These are phyloP conservation scores for Fraxinus platypoda DNA, from an alignment of 305 asterid species.

Conservation along the genomic window DNA sequence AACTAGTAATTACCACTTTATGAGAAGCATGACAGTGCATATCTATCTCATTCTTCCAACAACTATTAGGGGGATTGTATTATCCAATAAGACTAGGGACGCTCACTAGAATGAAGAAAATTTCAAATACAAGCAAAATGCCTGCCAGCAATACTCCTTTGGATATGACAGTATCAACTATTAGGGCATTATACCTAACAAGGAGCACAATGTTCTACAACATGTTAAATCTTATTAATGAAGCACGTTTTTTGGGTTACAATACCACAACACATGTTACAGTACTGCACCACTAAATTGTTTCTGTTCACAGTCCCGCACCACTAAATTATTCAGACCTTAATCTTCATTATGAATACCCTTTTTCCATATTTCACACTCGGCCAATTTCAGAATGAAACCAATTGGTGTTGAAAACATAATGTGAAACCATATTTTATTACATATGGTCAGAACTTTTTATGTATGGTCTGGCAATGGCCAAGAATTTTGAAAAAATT, in stretches of 20 bases:
- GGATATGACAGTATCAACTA: background rate
- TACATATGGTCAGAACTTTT: background rate
- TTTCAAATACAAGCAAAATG: background rate
- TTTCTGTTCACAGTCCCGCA: background rate
- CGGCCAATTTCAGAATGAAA: background rate
- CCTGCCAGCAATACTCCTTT: background rate
- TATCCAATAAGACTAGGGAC: background rate
- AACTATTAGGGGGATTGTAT: background rate
- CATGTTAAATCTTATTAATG: background rate
- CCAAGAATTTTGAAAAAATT: background rate
- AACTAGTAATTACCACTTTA: background rate
- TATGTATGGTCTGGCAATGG: background rate
- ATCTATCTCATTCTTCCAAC: background rate
- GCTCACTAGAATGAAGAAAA: background rate
- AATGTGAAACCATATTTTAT: background rate
- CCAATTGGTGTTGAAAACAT: background rate
- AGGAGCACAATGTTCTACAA: background rate
- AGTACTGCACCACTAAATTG: background rate
- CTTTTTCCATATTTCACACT: background rate
- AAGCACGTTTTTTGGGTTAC: background rate
- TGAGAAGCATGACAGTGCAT: slow-evolving; percentile 3
- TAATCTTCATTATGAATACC: background rate
- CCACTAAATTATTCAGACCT: background rate
- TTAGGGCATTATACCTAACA: background rate
- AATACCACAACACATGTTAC: background rate